Evolutionary conservation across 345 rosid species (phyloP).

Genomic region (Gossypium thurberi): DNA sequence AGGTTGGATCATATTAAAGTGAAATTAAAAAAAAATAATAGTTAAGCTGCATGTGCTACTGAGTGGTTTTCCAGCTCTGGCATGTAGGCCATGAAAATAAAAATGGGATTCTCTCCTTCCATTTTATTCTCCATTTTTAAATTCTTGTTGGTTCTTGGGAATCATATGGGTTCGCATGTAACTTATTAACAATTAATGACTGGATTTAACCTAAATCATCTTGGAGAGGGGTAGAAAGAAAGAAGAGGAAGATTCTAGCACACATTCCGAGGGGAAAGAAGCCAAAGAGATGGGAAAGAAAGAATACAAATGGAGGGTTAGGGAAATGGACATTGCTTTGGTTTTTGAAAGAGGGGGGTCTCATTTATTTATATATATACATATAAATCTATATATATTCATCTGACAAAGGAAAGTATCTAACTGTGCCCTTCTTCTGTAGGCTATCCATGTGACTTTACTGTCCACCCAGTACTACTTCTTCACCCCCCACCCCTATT

Average conservation of each 20-base stretch:
- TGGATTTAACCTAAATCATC: not conserved
- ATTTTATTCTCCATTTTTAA: not conserved
- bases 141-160: slow-evolving; percentile 10
- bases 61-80: slow-evolving; percentile 42
- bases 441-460: slow-evolving; percentile 56
- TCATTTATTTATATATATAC: slow-evolving; percentile 8
- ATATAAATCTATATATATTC: not conserved
- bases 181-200: not conserved
- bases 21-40: not conserved
- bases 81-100: slow-evolving; percentile 41
- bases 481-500: slow-evolving; percentile 12
- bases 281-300: slow-evolving; percentile 44
- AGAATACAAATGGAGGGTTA: slow-evolving; percentile 26
- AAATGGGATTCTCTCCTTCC: not conserved
- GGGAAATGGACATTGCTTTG: slow-evolving; percentile 33
- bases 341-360: slow-evolving; percentile 22
- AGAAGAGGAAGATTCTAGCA: slow-evolving; percentile 33
- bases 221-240: slow-evolving; percentile 1
- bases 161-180: slow-evolving; percentile 13
- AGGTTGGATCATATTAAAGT: slow-evolving; percentile 28
- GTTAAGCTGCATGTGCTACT: slow-evolving; percentile 48
- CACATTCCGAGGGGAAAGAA: slow-evolving; percentile 51
- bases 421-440: slow-evolving; percentile 30
- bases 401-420: slow-evolving; percentile 33
- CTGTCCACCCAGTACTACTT: slow-evolving; percentile 31